Evolutionary conservation across 129 eudicot genomes (phyloP).

Genomic region (Apium graveolens): DNA sequence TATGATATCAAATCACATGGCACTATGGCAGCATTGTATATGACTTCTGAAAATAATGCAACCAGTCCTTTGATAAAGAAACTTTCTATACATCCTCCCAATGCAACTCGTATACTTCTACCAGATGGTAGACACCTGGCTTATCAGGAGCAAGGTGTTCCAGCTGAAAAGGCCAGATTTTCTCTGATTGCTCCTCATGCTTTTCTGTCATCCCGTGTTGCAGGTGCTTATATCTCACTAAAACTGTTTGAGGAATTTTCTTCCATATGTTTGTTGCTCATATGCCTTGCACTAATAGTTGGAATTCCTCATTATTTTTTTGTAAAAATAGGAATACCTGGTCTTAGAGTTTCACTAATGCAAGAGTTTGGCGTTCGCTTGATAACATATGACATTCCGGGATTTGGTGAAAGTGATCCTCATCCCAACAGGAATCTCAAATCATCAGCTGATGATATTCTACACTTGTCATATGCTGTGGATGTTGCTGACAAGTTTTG

Average conservation of each 20-base stretch:
- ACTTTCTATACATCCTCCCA: slow-evolving; percentile 59
- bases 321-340: slow-evolving; percentile 67
- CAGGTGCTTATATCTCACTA: slow-evolving; percentile 47
- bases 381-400: slow-evolving; percentile 88
- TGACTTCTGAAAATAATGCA: slow-evolving; percentile 39
- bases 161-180: slow-evolving; percentile 56
- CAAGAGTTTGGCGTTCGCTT: slow-evolving; percentile 74
- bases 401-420: slow-evolving; percentile 98
- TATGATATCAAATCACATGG: slow-evolving; percentile 23
- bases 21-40: slow-evolving; percentile 63
- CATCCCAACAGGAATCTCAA: slow-evolving; percentile 75
- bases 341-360: slow-evolving; percentile 59
- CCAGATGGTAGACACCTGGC: slow-evolving; percentile 93
- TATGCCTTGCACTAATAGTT: neutral
- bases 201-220: slow-evolving; percentile 78
- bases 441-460: slow-evolving; percentile 82
- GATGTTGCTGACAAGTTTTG: slow-evolving; percentile 66
- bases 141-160: slow-evolving; percentile 78
- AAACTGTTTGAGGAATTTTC: neutral
- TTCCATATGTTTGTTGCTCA: slow-evolving; percentile 8
- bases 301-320: neutral
- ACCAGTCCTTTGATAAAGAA: slow-evolving; percentile 45
- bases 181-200: slow-evolving; percentile 63
- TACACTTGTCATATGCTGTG: slow-evolving; percentile 71
- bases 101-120: slow-evolving; percentile 64